Conservation (phyloP, 495 filamentous ascomycete genomes). For the Trichoderma orchidacearum region DNA sequence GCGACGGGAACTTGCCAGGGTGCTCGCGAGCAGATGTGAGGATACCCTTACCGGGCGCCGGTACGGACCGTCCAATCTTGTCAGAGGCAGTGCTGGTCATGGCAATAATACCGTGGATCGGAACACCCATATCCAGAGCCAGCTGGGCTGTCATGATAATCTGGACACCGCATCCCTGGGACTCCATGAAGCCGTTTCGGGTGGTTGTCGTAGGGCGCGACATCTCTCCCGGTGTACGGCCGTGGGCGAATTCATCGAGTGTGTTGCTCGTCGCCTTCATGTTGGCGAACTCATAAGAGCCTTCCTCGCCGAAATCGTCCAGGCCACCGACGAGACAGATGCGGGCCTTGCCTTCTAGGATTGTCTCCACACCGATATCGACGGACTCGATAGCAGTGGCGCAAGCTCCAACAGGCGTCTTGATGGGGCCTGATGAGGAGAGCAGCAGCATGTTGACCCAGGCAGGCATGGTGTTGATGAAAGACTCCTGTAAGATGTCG, state of each 20-base stretch:
- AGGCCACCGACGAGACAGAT: slow-evolving; percentile 97
- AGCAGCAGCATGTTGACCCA: slow-evolving; percentile 99
- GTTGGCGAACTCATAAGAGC: slow-evolving; percentile 98
- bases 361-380: slow-evolving; percentile 95
- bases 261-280: slow-evolving; percentile 99
- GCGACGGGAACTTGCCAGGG: slow-evolving; percentile 80
- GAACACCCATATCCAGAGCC: slow-evolving; percentile 95
- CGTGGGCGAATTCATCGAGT: slow-evolving; percentile 88
- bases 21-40: slow-evolving; percentile 94
- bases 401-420: slow-evolving; percentile 95
- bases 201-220: slow-evolving; percentile 94
- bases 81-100: slow-evolving; percentile 96
- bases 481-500: slow-evolving; percentile 97
- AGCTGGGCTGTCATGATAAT: slow-evolving; percentile 96
- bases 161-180: slow-evolving; percentile 95
- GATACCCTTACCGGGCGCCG: slow-evolving; percentile 91
- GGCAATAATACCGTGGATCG: slow-evolving; percentile 89
- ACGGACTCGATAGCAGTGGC: slow-evolving; percentile 95
- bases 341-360: slow-evolving; percentile 91
- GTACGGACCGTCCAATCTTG: slow-evolving; percentile 96
- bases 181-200: slow-evolving; percentile 98
- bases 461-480: slow-evolving; percentile 99
- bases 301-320: slow-evolving; percentile 98
- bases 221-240: slow-evolving; percentile 93
- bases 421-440: slow-evolving; percentile 95